Evolutionary conservation across 495 filamentous ascomycete species (phyloP), one percentile per base, ranked within the genome.

Genomic region (Talaromyces thailandensis): DNA sequence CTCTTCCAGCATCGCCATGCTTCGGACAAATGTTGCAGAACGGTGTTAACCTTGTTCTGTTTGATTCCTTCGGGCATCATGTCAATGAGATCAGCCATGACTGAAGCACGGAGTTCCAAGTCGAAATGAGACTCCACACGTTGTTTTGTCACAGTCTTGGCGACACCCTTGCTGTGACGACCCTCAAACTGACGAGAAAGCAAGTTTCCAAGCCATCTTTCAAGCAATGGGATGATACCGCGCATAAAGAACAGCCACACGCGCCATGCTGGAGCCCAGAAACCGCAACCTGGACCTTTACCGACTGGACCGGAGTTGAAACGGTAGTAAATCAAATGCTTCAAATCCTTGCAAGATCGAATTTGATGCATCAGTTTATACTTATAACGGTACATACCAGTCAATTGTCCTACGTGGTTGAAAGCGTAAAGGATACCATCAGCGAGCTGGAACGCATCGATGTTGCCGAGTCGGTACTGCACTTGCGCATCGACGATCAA

Each of bases 61-160:
- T 97, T 97, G 81, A 99, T 96, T 61, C 95, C 95, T 71, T 97
- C 95, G 1, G 95, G 95, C 95, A 99, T 99, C 95, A 99, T 99
- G 67, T 99, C 95, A 88, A 96, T 96, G 28, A 99, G 78, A 77
- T 99, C 95, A 21, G 93, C 91, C 91, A 99, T 99, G 56, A 99
- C 95, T 0, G 95, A 96, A 18, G 95, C 95, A 70, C 95, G 91
- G 45, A 99, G 84, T 75, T 99, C 95, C 60, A 99, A 84, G 72
- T 99, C 95, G 67, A 98, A 99, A 73, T 99, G 95, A 31, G 93
- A 97, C 75, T 99, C 95, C 28, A 99, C 95, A 74, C 95, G 88
- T 75, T 99, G 95, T 75, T 99, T 99, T 2, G 95, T 99, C 25
- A 98, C 95, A 11, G 95, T 99, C 78, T 99, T 99, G 57, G 95